Percentiles rank a stretch among this genome's conserved stretches.
These are phyloP conservation scores for Backusella westeae DNA, from an alignment of 192 early-diverging fungal species.

Conservation along the genomic window DNA sequence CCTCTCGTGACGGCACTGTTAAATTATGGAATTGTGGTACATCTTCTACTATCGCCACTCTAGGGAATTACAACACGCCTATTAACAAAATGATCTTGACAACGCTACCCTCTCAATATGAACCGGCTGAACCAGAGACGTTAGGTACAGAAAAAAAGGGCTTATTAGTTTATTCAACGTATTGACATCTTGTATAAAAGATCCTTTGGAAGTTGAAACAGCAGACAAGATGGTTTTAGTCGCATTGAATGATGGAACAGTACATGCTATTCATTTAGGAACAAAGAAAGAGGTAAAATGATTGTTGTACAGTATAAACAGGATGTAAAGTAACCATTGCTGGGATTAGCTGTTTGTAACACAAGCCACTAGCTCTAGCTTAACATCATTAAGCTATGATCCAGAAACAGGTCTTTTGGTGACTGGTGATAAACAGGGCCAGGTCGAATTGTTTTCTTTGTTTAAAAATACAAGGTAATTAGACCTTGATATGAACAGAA, in stretches of 20 bases:
- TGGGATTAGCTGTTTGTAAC: slow-evolving; percentile 38
- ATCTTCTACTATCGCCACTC: slow-evolving; percentile 38
- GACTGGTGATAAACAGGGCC: slow-evolving; percentile 44
- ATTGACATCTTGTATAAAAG: slow-evolving; percentile 14
- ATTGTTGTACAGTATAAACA: background rate
- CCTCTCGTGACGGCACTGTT: slow-evolving; percentile 54
- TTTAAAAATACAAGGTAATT: slow-evolving; percentile 39
- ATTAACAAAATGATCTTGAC: slow-evolving; percentile 42
- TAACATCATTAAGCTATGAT: slow-evolving; percentile 38
- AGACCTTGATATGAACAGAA: background rate
- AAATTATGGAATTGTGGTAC: slow-evolving; percentile 61
- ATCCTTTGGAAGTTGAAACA: slow-evolving; percentile 46
- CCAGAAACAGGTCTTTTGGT: slow-evolving; percentile 30
- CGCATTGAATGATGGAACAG: slow-evolving; percentile 36
- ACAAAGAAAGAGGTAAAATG: slow-evolving; percentile 46
- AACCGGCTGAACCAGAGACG: background rate
- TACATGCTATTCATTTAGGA: slow-evolving; percentile 45
- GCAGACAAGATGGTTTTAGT: slow-evolving; percentile 43
- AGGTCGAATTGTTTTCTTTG: slow-evolving; percentile 45
- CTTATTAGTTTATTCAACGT: background rate
- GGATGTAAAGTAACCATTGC: background rate
- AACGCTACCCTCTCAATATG: background rate
- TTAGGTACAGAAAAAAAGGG: slow-evolving; percentile 24
- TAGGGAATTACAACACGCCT: slow-evolving; percentile 20
- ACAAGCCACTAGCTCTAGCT: slow-evolving; percentile 24